Evolutionary conservation across 2,329 filamentous ascomycete genomes (phyloP).

Genomic region (Paracamarosporium sp.): DNA sequence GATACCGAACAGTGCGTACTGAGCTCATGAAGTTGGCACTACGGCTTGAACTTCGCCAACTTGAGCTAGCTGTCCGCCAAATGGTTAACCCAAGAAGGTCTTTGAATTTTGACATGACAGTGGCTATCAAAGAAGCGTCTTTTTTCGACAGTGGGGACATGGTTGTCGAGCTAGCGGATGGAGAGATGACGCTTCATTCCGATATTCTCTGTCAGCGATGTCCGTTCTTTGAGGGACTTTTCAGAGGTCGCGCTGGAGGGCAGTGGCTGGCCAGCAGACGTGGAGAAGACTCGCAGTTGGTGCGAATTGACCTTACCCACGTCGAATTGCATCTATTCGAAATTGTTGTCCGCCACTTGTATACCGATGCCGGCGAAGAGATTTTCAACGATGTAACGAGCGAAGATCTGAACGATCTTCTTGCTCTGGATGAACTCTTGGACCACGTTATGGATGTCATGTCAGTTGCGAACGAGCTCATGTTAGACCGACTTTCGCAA

Average conservation of each 20-base stretch:
- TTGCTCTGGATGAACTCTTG: conserved; percentile 76
- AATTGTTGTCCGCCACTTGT: conserved; percentile 81
- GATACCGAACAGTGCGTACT: conserved; percentile 79
- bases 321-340: conserved; percentile 75
- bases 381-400: conserved; percentile 80
- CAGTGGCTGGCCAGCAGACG: conserved; percentile 80
- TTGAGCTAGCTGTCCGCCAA: conserved; percentile 79
- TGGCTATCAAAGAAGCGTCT: conserved; percentile 69
- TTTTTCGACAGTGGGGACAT: conserved; percentile 85
- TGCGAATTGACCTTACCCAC: conserved; percentile 83
- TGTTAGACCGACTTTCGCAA: conserved; percentile 90
- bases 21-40: conserved; percentile 89
- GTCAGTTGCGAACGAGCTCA: conserved; percentile 88
- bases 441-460: conserved; percentile 92
- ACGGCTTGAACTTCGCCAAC: conserved; percentile 70
- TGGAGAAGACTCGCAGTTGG: conserved; percentile 55
- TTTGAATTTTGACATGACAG: conserved; percentile 72
- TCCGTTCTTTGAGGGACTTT: conserved; percentile 90
- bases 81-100: conserved; percentile 71
- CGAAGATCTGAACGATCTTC: conserved; percentile 57
- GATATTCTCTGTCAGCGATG: conserved; percentile 81
- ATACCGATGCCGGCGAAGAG: conserved; percentile 80
- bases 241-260: conserved; percentile 84
- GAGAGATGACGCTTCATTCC: conserved; percentile 75
- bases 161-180: conserved; percentile 78